Base-by-base conservation (phyloP, 2,329 filamentous ascomycete species). In the Lasiodiplodia hormozganensis region DNA sequence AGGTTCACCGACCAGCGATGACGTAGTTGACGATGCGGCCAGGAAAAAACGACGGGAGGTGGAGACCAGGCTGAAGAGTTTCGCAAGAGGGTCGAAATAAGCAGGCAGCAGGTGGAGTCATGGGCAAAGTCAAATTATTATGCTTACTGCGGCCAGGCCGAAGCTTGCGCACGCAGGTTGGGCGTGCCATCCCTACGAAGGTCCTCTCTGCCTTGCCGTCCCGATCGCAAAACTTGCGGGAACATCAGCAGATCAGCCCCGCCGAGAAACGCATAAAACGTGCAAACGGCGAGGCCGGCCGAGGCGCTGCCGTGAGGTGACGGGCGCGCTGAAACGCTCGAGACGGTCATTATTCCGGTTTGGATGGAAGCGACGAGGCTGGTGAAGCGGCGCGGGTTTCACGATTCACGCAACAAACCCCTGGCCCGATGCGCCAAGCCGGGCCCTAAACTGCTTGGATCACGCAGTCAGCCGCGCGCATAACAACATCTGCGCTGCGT, bases 81-180 rank as follows among this genome's bases (percentile, higher is more conserved):
- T 28, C 28, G 28, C 28, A 5, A 28, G 38, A 65, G 34, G 62
- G 62, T 56, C 51, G 34, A 47, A 65, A 54, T 40, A 56, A 65
- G 62, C 51, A 65, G 51, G 62, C 31, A 12, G 43, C 10, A 10
- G 16, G 16, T 4, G 60, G 43, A 38, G 38, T 34, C 60, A 47
- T 23, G 43, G 60, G 14, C 28, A n/a, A 62, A 62, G 60, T 36
- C 43, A 62, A 62, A 62, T 36, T 36, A 62, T 62, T 62, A 62
- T 62, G 60, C 60, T 62, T 62, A 62, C 40, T 62, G 16, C 28
- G n/a, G 23, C 58, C 28, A 51, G 25, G 49, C 40, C 21, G 40
- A 25, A 51, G n/a, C 28, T 23, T n/a, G 8, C 49, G 40, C 14
- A 21, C 36, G 18, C 62, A 21, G 4, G 8, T 21, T 18, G 49